Evolutionary conservation across 352 stramenopile genomes (phyloP).

Genomic region (Globisporangium spinosum): DNA sequence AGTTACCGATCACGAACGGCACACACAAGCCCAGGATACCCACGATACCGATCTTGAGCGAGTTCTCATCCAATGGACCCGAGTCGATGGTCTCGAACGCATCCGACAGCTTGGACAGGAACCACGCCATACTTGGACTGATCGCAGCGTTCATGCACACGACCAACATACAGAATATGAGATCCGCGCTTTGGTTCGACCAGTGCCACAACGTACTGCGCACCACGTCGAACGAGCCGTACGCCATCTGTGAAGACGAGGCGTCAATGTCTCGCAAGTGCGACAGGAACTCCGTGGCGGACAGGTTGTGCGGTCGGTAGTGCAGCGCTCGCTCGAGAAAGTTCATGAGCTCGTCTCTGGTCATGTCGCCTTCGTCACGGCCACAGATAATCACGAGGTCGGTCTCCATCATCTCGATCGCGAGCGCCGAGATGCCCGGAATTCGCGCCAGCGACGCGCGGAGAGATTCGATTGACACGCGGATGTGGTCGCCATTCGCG

Average conservation of each 20-base stretch:
- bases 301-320: conserved; percentile 71
- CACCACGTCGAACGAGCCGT: conserved; percentile 75
- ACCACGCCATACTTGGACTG: conserved; percentile 74
- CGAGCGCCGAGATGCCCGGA: conserved; percentile 70
- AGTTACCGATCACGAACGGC: conserved; percentile 84
- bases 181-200: conserved; percentile 74
- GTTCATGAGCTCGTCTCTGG: conserved; percentile 81
- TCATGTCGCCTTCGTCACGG: conserved; percentile 84
- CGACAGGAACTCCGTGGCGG: conserved; percentile 76
- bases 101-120: conserved; percentile 67
- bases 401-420: conserved; percentile 89
- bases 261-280: conserved; percentile 85
- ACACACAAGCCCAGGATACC: conserved; percentile 74
- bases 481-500: conserved; percentile 81
- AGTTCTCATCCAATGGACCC: conserved; percentile 32
- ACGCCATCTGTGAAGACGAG: conserved; percentile 63
- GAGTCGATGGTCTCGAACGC: conserved; percentile 57
- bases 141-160: conserved; percentile 83
- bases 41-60: conserved; percentile 69
- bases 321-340: conserved; percentile 79
- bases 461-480: conserved; percentile 83
- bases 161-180: conserved; percentile 75
- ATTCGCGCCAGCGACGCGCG: conserved; percentile 75
- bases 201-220: conserved; percentile 79
- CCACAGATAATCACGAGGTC: conserved; percentile 86